Percentiles rank a stretch among this genome's conserved stretches.
Evolutionary conservation across 768 basidiomycete species (phyloP).

Genomic region (Phylloporus rhodoxanthus): DNA sequence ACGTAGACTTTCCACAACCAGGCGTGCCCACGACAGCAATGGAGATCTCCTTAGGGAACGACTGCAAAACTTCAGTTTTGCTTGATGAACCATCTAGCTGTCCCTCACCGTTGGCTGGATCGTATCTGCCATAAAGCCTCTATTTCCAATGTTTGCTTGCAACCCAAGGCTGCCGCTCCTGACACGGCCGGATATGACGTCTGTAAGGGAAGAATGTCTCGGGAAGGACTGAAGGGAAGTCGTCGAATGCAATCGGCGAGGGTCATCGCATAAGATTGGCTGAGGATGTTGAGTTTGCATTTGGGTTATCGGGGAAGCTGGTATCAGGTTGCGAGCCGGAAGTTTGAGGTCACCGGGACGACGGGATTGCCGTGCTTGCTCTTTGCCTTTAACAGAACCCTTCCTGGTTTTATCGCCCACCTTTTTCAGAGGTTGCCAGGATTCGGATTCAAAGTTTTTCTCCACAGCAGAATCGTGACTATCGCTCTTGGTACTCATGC

Average conservation of each 20-base stretch:
- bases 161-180: slow-evolving; percentile 60
- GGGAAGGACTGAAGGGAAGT: slow-evolving; percentile 37
- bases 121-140: slow-evolving; percentile 16
- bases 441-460: slow-evolving; percentile 51
- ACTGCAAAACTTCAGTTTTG: slow-evolving; percentile 16
- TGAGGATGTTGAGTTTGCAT: slow-evolving; percentile 35
- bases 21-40: slow-evolving; percentile 75
- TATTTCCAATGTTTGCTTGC: slow-evolving; percentile 27
- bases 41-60: slow-evolving; percentile 38
- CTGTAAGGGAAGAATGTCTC: slow-evolving; percentile 26
- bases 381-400: slow-evolving; percentile 44
- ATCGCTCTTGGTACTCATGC: slow-evolving; percentile 45
- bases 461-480: slow-evolving; percentile 34
- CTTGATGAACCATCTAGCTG: not conserved
- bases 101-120: slow-evolving; percentile 22
- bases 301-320: slow-evolving; percentile 27
- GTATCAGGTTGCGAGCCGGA: slow-evolving; percentile 46
- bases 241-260: slow-evolving; percentile 34
- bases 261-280: slow-evolving; percentile 35
- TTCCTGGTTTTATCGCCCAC: slow-evolving; percentile 41
- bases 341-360: slow-evolving; percentile 60
- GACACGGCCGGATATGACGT: slow-evolving; percentile 40
- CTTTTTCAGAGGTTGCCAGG: slow-evolving; percentile 40
- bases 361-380: slow-evolving; percentile 36
- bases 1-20: slow-evolving; percentile 79